A percentile compares a stretch with the other conserved stretches of the same genome.
Conservation (phyloP, 2,329 filamentous ascomycete genomes). For the Trichoderma sp. region DNA sequence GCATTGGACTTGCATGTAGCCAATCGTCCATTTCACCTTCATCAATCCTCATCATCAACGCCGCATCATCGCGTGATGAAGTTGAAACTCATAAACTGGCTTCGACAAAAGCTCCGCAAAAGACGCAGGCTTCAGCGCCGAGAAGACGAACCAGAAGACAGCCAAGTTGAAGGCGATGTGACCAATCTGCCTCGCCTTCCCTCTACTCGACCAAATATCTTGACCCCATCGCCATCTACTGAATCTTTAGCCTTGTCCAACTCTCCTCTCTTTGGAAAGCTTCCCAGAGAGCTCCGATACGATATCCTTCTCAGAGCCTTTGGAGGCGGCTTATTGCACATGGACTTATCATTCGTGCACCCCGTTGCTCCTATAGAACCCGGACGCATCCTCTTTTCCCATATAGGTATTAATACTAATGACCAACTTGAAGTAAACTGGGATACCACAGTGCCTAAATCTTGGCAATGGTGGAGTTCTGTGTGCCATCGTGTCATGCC, state of each 20-base stretch:
- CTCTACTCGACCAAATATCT: neutral
- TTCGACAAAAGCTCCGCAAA: neutral
- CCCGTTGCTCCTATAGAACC: neutral
- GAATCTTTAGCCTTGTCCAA: neutral
- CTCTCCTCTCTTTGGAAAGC: neutral
- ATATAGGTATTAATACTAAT: neutral
- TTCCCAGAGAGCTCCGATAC: neutral
- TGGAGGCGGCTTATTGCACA: neutral
- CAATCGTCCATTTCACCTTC: neutral
- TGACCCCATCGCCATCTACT: neutral
- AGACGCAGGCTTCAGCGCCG: neutral
- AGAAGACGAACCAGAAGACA: neutral
- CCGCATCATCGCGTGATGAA: neutral
- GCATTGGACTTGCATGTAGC: neutral
- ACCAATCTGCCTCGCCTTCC: neutral
- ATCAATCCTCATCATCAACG: neutral
- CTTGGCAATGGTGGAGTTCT: neutral
- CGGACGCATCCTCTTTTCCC: neutral
- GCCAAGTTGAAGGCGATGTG: neutral
- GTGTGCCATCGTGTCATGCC: neutral
- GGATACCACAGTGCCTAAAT: neutral
- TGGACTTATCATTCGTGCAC: neutral
- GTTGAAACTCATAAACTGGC: neutral
- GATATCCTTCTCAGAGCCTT: neutral
- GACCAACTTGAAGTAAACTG: neutral